A percentile compares a stretch with the other conserved stretches of the same genome.
These are phyloP conservation scores for Globisporangium recalcitrans DNA, from an alignment of 352 stramenopile genomes.

Conservation along the genomic window DNA sequence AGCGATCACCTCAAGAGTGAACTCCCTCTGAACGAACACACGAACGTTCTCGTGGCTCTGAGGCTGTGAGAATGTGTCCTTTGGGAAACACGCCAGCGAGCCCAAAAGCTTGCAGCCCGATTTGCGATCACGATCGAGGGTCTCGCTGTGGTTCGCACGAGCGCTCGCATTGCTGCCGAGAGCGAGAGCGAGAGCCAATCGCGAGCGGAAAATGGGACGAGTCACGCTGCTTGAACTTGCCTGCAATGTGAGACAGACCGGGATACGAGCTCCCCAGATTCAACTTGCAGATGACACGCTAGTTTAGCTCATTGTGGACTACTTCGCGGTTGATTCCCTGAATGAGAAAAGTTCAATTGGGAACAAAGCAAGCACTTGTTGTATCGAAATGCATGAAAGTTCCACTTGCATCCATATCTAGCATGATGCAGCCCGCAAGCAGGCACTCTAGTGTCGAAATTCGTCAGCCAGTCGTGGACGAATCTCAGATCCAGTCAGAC, in stretches of 20 bases:
- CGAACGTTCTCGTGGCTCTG: not conserved
- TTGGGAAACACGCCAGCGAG: not conserved
- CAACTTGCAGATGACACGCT: slow-evolving; percentile 7
- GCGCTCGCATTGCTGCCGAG: too few relatives aligned
- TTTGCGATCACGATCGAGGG: not conserved
- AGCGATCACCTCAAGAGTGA: not conserved
- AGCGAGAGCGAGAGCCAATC: slow-evolving; percentile 12
- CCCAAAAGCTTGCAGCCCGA: not conserved
- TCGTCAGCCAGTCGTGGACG: slow-evolving; percentile 4
- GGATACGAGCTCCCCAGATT: not conserved
- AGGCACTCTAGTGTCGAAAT: not conserved
- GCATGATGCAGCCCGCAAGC: too few relatives aligned
- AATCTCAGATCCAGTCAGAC: slow-evolving; percentile 5
- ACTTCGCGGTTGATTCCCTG: too few relatives aligned
- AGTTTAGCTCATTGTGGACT: not conserved
- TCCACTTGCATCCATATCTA: too few relatives aligned
- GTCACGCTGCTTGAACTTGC: slow-evolving; percentile 13
- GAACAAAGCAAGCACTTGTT: too few relatives aligned
- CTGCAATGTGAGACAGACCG: slow-evolving; percentile 13
- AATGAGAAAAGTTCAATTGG: not conserved
- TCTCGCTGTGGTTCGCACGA: too few relatives aligned
- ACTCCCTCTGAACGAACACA: not conserved
- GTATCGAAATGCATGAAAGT: too few relatives aligned
- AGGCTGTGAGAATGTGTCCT: too few relatives aligned
- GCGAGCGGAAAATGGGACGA: slow-evolving; percentile 12